These are phyloP conservation scores for Trypanosoma vivax DNA, from an alignment of 208 protist genomes.

Conservation along the genomic window DNA sequence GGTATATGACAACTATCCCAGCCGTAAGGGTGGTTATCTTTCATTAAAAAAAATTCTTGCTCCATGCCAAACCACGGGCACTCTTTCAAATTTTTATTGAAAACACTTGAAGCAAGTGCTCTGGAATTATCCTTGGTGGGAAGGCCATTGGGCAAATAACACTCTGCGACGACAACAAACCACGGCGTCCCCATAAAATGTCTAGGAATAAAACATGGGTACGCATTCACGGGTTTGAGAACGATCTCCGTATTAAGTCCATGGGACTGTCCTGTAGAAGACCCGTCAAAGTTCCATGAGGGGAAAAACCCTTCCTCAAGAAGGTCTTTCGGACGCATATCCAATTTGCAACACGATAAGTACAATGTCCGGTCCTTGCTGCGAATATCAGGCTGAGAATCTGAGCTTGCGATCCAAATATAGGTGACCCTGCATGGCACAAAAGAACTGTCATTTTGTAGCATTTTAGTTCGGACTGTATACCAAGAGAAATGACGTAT, in stretches of 20 bases:
- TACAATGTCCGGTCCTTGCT: constrained; percentile 85
- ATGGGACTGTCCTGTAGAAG: constrained; percentile 75
- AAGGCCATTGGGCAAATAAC: constrained; percentile 86
- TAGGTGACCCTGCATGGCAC: constrained; percentile 48
- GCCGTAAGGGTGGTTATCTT: constrained; percentile 57
- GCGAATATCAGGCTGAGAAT: constrained; percentile 81
- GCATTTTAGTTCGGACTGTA: neutral
- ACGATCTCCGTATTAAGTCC: constrained; percentile 78
- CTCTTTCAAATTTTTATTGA: constrained; percentile 69
- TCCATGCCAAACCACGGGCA: constrained; percentile 86
- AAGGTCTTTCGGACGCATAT: constrained; percentile 61
- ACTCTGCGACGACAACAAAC: constrained; percentile 87
- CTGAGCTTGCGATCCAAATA: constrained; percentile 79
- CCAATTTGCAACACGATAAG: constrained; percentile 37
- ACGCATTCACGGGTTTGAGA: constrained; percentile 86
- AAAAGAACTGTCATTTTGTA: neutral
- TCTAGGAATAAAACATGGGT: constrained; percentile 61
- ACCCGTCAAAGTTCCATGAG: constrained; percentile 98
- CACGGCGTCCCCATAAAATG: constrained; percentile 76
- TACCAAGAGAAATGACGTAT: neutral
- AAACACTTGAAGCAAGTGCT: constrained; percentile 66
- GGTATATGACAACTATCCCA: constrained; percentile 91
- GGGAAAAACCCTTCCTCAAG: constrained; percentile 75
- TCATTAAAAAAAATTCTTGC: constrained; percentile 77
- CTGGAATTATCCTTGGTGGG: constrained; percentile 91